Evolutionary conservation across 2,329 filamentous ascomycete genomes (phyloP).

Genomic region (Trichoderma guizhouense): DNA sequence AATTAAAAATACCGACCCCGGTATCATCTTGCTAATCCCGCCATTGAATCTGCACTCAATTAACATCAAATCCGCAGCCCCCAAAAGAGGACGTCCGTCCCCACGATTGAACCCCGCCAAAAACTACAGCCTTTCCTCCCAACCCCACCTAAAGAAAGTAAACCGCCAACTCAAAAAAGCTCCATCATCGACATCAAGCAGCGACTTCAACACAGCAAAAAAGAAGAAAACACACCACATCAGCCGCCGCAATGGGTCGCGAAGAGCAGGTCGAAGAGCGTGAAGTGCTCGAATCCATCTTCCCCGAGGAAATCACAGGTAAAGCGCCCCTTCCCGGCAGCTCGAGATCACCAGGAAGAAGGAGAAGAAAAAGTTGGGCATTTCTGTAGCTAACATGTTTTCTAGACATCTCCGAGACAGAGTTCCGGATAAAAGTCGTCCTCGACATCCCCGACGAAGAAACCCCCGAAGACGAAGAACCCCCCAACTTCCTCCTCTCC

Average conservation of each 20-base stretch:
- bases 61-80: background rate
- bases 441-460: slow-evolving; percentile 72
- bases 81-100: background rate
- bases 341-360: background rate
- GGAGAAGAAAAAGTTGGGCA: background rate
- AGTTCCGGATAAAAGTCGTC: slow-evolving; percentile 82
- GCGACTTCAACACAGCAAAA: background rate
- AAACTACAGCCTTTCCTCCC: slow-evolving; percentile 16
- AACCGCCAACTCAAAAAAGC: background rate
- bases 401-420: slow-evolving; percentile 81
- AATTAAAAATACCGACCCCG: background rate
- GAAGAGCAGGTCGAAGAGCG: slow-evolving; percentile 96
- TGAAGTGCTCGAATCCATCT: slow-evolving; percentile 97
- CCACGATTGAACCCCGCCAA: slow-evolving; percentile 29
- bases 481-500: slow-evolving; percentile 73
- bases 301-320: slow-evolving; percentile 96
- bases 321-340: background rate
- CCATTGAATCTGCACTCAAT: background rate
- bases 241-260: slow-evolving; percentile 50
- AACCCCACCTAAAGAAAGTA: slow-evolving; percentile 24
- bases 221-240: background rate
- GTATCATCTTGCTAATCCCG: background rate
- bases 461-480: slow-evolving; percentile 54
- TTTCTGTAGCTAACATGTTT: background rate
- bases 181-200: background rate